A percentile compares a stretch with the other conserved stretches of the same genome.
phyloP scores from a whole-genome alignment of 2,329 filamentous ascomycete species.

The Aspergillus pseudotamarii region DNA sequence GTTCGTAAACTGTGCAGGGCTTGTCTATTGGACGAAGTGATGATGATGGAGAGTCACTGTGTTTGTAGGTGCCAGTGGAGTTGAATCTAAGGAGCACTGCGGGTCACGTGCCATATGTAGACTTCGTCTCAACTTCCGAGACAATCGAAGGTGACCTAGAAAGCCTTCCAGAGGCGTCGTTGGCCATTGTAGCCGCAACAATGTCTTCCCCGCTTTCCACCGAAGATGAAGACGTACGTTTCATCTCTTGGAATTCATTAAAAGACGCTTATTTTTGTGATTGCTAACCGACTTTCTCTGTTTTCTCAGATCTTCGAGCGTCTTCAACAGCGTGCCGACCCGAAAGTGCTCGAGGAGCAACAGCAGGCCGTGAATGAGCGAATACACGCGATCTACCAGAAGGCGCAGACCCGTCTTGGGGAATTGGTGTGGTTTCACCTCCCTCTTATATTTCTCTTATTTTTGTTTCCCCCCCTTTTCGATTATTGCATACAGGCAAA shows the following conservation, averaged over 20 bases:
- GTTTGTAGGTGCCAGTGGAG: slow-evolving; percentile 1
- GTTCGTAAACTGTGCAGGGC: not conserved
- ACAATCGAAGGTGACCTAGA: slow-evolving; percentile 20
- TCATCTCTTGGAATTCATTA: not conserved
- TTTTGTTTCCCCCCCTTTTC: slow-evolving; percentile 1
- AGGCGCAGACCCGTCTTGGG: slow-evolving; percentile 64
- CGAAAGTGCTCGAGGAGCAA: slow-evolving; percentile 61
- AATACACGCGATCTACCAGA: slow-evolving; percentile 60
- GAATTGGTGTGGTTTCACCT: slow-evolving; percentile 59
- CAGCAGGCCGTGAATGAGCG: slow-evolving; percentile 63
- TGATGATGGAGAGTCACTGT: not conserved
- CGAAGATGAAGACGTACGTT: slow-evolving; percentile 46
- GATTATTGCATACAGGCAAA: not conserved
- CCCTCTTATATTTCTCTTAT: slow-evolving; percentile 5
- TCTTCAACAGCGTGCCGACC: slow-evolving; percentile 57
- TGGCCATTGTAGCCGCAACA: slow-evolving; percentile 40
- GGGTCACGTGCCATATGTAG: slow-evolving; percentile 27
- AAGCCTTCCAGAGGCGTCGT: slow-evolving; percentile 16
- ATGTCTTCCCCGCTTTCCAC: slow-evolving; percentile 48
- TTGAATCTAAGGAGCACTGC: slow-evolving; percentile 7
- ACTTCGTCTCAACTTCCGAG: slow-evolving; percentile 23
- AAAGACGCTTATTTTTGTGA: not conserved
- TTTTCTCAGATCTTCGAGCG: slow-evolving; percentile 37
- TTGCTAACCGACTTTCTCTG: slow-evolving; percentile 13
- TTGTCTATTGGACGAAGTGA: not conserved